phyloP scores from a whole-genome alignment of 176 grass and related monocot species.

The Aegilops speltoides region DNA sequence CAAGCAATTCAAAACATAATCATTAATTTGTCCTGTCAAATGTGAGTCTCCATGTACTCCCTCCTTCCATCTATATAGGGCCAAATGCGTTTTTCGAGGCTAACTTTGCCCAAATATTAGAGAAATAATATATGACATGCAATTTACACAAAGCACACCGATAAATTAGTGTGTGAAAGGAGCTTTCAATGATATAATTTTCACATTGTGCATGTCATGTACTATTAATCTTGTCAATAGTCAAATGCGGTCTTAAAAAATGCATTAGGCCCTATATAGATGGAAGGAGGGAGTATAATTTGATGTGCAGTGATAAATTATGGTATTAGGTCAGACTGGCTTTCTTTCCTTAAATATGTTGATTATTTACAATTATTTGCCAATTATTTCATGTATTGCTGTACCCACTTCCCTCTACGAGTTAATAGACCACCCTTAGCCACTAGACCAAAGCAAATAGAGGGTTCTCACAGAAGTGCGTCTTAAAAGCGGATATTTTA shows the following conservation, averaged over 20 bases:
- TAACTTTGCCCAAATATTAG: too few species aligned
- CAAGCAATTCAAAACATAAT: not conserved
- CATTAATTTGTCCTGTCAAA: not conserved
- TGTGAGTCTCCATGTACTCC: not conserved
- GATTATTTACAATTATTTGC: not conserved
- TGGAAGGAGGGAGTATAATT: too few species aligned
- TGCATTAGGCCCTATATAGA: too few species aligned
- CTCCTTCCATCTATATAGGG: too few species aligned
- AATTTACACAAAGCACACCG: too few species aligned
- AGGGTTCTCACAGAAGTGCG: not conserved
- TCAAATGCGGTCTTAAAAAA: too few species aligned
- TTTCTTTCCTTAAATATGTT: not conserved
- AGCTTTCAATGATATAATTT: too few species aligned
- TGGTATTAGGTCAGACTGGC: not conserved
- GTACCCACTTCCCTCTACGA: not conserved
- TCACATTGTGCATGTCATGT: too few species aligned
- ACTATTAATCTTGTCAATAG: too few species aligned
- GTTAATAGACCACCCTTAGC: not conserved
- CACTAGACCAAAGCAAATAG: not conserved
- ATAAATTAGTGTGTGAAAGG: too few species aligned
- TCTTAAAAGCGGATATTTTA: not conserved
- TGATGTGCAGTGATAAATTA: not conserved
- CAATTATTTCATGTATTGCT: constrained; percentile 1
- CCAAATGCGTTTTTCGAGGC: too few species aligned
- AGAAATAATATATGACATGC: too few species aligned